These are phyloP conservation scores for Metarhizium rileyi DNA, from an alignment of 2,329 filamentous ascomycete genomes.

Conservation along the genomic window DNA sequence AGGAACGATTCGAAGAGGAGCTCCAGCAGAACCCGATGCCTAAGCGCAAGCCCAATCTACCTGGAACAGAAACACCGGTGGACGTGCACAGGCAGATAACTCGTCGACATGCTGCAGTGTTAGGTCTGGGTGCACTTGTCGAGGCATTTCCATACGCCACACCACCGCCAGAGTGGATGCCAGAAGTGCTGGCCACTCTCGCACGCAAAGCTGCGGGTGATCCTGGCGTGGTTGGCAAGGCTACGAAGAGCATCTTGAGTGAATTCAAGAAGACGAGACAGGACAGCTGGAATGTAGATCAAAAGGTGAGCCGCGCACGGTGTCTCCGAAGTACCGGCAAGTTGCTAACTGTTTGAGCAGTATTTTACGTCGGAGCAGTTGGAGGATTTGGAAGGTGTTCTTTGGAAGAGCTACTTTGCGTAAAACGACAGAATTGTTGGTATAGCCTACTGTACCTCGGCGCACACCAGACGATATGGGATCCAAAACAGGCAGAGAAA, in stretches of 20 bases:
- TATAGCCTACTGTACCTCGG: background rate
- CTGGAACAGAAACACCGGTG: constrained; percentile 59
- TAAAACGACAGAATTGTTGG: constrained; percentile 27
- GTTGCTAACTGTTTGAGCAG: constrained; percentile 29
- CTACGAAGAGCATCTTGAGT: constrained; percentile 84
- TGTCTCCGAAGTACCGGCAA: background rate
- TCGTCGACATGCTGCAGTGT: constrained; percentile 76
- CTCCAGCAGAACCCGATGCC: constrained; percentile 82
- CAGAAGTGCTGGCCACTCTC: constrained; percentile 77
- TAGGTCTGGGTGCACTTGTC: constrained; percentile 82
- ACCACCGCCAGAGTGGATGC: constrained; percentile 88
- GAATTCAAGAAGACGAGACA: constrained; percentile 99
- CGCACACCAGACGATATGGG: background rate
- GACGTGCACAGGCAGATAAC: constrained; percentile 70
- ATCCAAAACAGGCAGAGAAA: no score
- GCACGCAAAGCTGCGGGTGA: constrained; percentile 81
- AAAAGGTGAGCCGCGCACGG: constrained; percentile 62
- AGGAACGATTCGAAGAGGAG: constrained; percentile 67
- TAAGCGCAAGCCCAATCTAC: constrained; percentile 50
- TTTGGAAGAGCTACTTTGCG: constrained; percentile 99
- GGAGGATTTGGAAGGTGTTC: constrained; percentile 87
- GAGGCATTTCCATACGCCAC: constrained; percentile 95
- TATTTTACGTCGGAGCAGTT: constrained; percentile 87
- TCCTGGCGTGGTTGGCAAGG: constrained; percentile 86
- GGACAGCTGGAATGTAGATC: constrained; percentile 96